phyloP scores from a whole-genome alignment of 352 stramenopile genomes.

The Phytopythium aichiense region DNA sequence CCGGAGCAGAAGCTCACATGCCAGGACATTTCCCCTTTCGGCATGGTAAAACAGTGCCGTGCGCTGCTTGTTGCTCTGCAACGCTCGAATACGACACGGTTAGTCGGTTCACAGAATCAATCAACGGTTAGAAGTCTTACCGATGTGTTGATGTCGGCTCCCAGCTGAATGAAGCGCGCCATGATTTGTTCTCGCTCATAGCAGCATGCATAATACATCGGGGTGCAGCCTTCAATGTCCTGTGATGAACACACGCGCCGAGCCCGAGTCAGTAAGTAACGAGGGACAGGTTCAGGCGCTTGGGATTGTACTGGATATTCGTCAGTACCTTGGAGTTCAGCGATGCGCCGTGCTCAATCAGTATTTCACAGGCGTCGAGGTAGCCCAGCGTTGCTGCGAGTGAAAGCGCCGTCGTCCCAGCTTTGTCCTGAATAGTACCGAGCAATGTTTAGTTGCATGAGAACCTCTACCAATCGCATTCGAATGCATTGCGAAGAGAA shows the following conservation, averaged over 20 bases:
- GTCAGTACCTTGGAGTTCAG: slow-evolving; percentile 26
- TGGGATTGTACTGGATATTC: neutral
- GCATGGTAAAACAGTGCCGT: slow-evolving; percentile 45
- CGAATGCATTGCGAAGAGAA: neutral
- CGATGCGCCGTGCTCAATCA: slow-evolving; percentile 28
- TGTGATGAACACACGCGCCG: slow-evolving; percentile 8
- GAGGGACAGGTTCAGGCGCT: neutral
- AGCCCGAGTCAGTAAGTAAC: neutral
- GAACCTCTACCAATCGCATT: neutral
- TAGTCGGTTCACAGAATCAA: neutral
- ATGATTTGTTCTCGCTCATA: slow-evolving; percentile 36
- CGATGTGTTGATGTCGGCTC: slow-evolving; percentile 19
- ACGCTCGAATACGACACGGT: neutral
- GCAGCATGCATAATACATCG: slow-evolving; percentile 40
- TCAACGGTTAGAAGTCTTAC: slow-evolving; percentile 1
- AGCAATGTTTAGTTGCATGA: neutral
- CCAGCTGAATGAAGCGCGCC: slow-evolving; percentile 27
- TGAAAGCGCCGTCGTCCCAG: slow-evolving; percentile 25
- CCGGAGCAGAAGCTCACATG: slow-evolving; percentile 34
- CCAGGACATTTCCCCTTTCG: slow-evolving; percentile 36
- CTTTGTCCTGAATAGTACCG: slow-evolving; percentile 10
- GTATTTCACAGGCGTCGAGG: slow-evolving; percentile 26
- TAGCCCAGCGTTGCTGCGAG: slow-evolving; percentile 23
- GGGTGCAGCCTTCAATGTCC: slow-evolving; percentile 39
- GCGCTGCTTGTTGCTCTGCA: slow-evolving; percentile 34